These are phyloP conservation scores for Nakazawaea ambrosiae DNA, from an alignment of 805 yeast species.

Conservation along the genomic window DNA sequence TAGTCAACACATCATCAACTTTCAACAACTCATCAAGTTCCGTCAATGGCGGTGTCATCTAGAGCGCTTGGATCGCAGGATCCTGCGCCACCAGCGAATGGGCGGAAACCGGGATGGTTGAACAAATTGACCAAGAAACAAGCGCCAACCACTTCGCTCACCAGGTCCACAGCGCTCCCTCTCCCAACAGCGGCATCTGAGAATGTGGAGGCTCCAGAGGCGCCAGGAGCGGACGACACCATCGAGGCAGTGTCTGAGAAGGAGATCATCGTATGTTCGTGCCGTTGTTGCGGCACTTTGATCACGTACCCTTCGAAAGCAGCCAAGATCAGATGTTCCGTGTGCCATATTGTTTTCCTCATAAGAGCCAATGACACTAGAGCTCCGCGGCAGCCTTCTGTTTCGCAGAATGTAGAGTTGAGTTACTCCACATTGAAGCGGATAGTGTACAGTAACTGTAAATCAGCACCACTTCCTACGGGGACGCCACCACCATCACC, in stretches of 20 bases:
- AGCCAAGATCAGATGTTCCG: conserved; percentile 47
- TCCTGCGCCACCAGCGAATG: no score
- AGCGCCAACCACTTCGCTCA: not conserved
- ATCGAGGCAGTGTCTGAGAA: not conserved
- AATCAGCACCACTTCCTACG: no score
- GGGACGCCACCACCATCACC: no score
- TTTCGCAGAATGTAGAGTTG: conserved; percentile 8
- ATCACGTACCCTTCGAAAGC: conserved; percentile 30
- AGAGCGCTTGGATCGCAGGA: no score
- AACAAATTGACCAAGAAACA: conserved; percentile 9
- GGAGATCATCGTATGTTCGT: conserved; percentile 19
- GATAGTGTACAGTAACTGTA: conserved; percentile 8
- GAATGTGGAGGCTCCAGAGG: not conserved
- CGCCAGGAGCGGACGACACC: not conserved
- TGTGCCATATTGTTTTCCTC: conserved; percentile 41
- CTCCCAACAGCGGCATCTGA: no score
- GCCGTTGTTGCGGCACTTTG: conserved; percentile 42
- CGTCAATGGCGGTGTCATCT: no score
- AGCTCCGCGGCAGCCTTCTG: not conserved
- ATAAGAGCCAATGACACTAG: conserved; percentile 26
- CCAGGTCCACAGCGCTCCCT: no score
- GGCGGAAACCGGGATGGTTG: conserved; percentile 8
- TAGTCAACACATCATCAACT: no score
- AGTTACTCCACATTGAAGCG: conserved; percentile 27
- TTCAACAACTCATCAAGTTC: no score